Evolutionary conservation across 2,329 filamentous ascomycete genomes (phyloP), one percentile per base, ranked within the genome.

Genomic region (Didymella pomorum): DNA sequence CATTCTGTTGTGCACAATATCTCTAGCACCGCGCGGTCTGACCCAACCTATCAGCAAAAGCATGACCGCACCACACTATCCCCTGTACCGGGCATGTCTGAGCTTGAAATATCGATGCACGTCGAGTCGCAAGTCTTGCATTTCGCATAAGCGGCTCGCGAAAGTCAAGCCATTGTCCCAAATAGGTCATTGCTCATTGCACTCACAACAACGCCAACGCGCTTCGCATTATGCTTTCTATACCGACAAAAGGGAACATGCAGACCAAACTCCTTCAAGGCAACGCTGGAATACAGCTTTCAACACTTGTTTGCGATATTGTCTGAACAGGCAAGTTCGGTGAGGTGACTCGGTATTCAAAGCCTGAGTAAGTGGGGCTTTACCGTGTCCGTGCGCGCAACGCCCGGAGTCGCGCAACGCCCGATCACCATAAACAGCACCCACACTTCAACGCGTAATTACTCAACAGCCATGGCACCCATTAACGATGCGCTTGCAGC

Each of bases 151-250:
- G 41, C 21, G 41, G 21, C 26, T 31, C 45, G 29, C 44, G 20
- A n/a, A n/a, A 47, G 29, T 23, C 44, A 47, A 47, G 45, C 45
- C 28, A 47, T 23, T 35, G 14, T 18, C 45, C 45, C 12, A 20
- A 47, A 35, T 37, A 47, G 45, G 45, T 10, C 29, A 37, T 37
- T 47, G 45, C 45, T 47, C 20, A 37, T 14, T 18, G 20, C 21
- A 26, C 37, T 14, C 31, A n/a, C 31, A 1, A 26, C 21, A 37
- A 48, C 29, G 45, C 45, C 31, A 48, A 35, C 29, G 14, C 29
- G 14, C 45, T 16, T 48, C 7, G 45, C 31, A 48, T 25, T 11
- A 37, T 48, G 11, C 3, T 6, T 25, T n/a, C 31, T 26, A 26
- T 1, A n/a, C 23, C 41, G 41, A 26, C 21, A 43, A 23, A 26